Percentiles rank a stretch among this genome's conserved stretches.
Conservation (phyloP, 1,284 basidiomycete species). For the Sparassis latifolia region DNA sequence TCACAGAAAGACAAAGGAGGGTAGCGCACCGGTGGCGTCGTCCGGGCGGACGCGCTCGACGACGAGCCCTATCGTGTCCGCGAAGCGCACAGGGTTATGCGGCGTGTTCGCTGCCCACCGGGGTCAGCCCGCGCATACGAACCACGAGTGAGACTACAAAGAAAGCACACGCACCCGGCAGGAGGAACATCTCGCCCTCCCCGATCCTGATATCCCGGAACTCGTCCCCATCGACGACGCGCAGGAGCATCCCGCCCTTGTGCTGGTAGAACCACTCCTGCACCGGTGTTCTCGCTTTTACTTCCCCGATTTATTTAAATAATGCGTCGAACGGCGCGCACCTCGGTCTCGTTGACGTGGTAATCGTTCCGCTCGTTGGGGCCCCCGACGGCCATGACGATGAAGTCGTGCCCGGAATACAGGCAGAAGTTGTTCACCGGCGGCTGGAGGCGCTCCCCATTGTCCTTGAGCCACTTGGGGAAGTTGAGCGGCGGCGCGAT, state of each 20-base stretch:
- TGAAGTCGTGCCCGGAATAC: constrained; percentile 79
- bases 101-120: constrained; percentile 75
- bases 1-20: not conserved
- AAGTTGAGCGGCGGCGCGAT: constrained; percentile 76
- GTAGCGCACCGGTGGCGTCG: constrained; percentile 43
- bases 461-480: constrained; percentile 78
- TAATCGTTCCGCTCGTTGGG: constrained; percentile 91
- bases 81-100: constrained; percentile 90
- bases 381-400: constrained; percentile 89
- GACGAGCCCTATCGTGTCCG: constrained; percentile 91
- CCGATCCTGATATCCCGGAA: constrained; percentile 87
- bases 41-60: constrained; percentile 85
- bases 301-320: not conserved
- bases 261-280: constrained; percentile 97
- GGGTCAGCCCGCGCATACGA: not conserved
- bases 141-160: not conserved
- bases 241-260: constrained; percentile 85
- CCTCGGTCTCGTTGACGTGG: constrained; percentile 91
- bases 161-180: constrained; percentile 62
- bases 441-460: constrained; percentile 73
- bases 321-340: constrained; percentile 15
- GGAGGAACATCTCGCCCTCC: constrained; percentile 94
- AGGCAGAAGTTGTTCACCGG: constrained; percentile 91
- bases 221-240: constrained; percentile 81
- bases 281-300: no score